phyloP scores from a whole-genome alignment of 1,284 basidiomycete species.

The Ceratobasidium theobromae region DNA sequence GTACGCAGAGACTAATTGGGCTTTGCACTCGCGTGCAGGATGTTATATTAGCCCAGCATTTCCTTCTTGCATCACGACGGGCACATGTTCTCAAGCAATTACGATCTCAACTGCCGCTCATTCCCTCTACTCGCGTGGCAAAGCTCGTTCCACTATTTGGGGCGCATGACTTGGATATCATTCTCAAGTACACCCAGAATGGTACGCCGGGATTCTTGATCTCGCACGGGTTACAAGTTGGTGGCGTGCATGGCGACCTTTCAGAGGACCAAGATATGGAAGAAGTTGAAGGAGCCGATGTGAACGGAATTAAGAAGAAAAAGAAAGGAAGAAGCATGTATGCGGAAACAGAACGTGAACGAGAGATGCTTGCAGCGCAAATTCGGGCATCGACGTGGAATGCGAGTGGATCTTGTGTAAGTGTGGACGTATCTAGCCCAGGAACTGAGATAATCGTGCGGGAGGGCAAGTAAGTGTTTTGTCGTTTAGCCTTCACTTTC shows the following conservation, averaged over 20 bases:
- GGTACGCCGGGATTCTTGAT: conserved; percentile 55
- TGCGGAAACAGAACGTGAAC: conserved; percentile 79
- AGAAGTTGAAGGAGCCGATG: neutral
- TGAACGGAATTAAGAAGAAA: conserved; percentile 42
- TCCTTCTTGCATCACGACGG: conserved; percentile 19
- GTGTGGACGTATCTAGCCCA: neutral
- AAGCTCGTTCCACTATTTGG: conserved; percentile 78
- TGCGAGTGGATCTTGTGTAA: conserved; percentile 30
- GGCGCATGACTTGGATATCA: conserved; percentile 67
- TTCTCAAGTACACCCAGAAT: conserved; percentile 48
- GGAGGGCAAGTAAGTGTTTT: conserved; percentile 6
- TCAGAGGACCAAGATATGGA: conserved; percentile 46
- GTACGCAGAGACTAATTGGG: neutral
- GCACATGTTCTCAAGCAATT: conserved; percentile 40
- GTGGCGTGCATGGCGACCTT: conserved; percentile 66
- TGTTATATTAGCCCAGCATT: conserved; percentile 4
- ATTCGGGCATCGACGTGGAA: conserved; percentile 77
- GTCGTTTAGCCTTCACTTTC: neutral
- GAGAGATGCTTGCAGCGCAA: conserved; percentile 62
- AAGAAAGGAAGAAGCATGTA: conserved; percentile 82
- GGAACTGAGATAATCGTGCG: conserved; percentile 16
- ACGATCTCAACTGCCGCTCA: conserved; percentile 57
- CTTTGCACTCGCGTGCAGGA: conserved; percentile 6
- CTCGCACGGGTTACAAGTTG: conserved; percentile 61
- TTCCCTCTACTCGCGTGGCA: conserved; percentile 55